Percentiles rank a stretch among this genome's conserved stretches.
Evolutionary conservation across 495 filamentous ascomycete species (phyloP).

Genomic region (Penicillium macrosclerotiorum): DNA sequence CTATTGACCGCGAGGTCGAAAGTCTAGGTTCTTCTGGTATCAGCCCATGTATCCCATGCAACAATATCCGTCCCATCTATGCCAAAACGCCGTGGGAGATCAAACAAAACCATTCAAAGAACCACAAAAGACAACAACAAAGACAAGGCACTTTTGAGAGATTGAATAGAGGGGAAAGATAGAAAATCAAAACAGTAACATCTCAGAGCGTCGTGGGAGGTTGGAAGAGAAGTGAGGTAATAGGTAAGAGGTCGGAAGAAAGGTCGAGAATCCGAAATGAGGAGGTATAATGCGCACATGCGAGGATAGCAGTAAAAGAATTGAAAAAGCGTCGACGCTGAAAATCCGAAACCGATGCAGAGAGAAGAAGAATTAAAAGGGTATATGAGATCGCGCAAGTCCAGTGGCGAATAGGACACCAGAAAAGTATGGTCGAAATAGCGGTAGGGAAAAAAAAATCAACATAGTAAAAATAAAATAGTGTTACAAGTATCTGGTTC

Average conservation of each 20-base stretch:
- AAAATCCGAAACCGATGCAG: slow-evolving; percentile 28
- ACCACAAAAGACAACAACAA: slow-evolving; percentile 15
- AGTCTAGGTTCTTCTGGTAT: slow-evolving; percentile 47
- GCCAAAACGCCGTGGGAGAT: slow-evolving; percentile 35
- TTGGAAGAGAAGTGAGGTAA: slow-evolving; percentile 13
- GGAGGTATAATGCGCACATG: slow-evolving; percentile 13
- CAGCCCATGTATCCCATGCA: slow-evolving; percentile 44
- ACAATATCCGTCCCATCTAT: slow-evolving; percentile 43
- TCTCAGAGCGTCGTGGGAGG: slow-evolving; percentile 30
- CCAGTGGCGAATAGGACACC: slow-evolving; percentile 20
- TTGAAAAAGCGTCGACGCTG: slow-evolving; percentile 23
- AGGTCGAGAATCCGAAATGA: slow-evolving; percentile 13
- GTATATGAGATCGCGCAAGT: slow-evolving; percentile 29
- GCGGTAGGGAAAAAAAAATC: slow-evolving; percentile 16
- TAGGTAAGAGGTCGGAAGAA: slow-evolving; percentile 1
- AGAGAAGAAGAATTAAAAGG: slow-evolving; percentile 34
- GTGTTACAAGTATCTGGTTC: slow-evolving; percentile 38
- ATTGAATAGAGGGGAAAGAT: slow-evolving; percentile 24
- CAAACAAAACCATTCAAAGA: slow-evolving; percentile 18
- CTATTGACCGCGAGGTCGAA: slow-evolving; percentile 45
- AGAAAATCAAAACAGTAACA: no score
- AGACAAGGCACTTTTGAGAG: slow-evolving; percentile 34
- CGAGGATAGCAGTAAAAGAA: slow-evolving; percentile 12
- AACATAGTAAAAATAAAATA: slow-evolving; percentile 25
- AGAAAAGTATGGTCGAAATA: slow-evolving; percentile 22